Conservation (phyloP, 805 yeast species). For the Candida xyloterini region DNA sequence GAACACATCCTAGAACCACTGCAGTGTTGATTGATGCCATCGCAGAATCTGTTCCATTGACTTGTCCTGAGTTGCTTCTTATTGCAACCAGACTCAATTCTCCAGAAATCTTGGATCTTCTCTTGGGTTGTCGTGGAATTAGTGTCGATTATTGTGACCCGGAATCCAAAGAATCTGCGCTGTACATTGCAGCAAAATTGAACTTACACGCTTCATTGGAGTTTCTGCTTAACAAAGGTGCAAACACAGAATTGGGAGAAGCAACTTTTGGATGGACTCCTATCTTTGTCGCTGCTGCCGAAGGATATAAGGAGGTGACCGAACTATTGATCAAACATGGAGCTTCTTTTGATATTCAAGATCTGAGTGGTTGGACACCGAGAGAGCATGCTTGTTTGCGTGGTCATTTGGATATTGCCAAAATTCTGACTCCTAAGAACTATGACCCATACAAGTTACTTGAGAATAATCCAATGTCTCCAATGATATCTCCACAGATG, state of each 20-base stretch:
- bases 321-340: constrained; percentile 49
- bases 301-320: constrained; percentile 64
- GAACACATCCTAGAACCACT: constrained; percentile 77
- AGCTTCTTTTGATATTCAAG: constrained; percentile 55
- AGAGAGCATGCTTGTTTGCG: constrained; percentile 92
- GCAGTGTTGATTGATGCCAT: constrained; percentile 52
- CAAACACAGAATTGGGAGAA: constrained; percentile 76
- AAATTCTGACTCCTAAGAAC: constrained; percentile 51
- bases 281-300: constrained; percentile 82
- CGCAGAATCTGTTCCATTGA: constrained; percentile 34
- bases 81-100: constrained; percentile 69
- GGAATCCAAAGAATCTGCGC: constrained; percentile 70
- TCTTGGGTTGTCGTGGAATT: constrained; percentile 56
- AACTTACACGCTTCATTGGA: constrained; percentile 52
- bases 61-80: constrained; percentile 56
- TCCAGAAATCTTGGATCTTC: constrained; percentile 49
- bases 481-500: constrained; percentile 32
- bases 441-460: constrained; percentile 33
- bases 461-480: constrained; percentile 20
- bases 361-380: constrained; percentile 95
- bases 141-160: constrained; percentile 61
- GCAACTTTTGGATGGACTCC: constrained; percentile 92
- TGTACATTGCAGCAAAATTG: constrained; percentile 75
- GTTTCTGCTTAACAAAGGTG: constrained; percentile 53
- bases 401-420: constrained; percentile 76